phyloP scores from a whole-genome alignment of 495 filamentous ascomycete genomes.

The Penicillium coprophilum region DNA sequence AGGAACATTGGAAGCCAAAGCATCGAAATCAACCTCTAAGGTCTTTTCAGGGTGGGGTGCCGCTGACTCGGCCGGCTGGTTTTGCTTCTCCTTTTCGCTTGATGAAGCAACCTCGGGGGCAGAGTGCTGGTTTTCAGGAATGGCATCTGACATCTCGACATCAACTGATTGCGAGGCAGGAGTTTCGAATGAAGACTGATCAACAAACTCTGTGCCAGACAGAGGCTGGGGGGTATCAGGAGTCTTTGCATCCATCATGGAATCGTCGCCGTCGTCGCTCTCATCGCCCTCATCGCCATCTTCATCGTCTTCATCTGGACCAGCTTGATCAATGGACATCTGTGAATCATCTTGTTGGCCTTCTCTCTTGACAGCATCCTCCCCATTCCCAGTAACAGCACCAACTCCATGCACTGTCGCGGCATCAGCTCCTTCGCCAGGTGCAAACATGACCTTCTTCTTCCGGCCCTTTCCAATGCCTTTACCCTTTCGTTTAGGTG shows the following conservation, averaged over 20 bases:
- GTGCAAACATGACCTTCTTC: slow-evolving; percentile 60
- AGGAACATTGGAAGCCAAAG: background rate
- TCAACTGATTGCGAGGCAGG: slow-evolving; percentile 25
- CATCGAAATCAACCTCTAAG: background rate
- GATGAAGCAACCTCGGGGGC: slow-evolving; percentile 20
- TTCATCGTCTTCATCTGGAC: slow-evolving; percentile 47
- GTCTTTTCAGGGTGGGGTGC: slow-evolving; percentile 7
- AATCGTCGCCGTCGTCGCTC: slow-evolving; percentile 57
- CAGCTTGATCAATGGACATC: slow-evolving; percentile 38
- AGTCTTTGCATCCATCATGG: slow-evolving; percentile 52
- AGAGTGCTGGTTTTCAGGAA: slow-evolving; percentile 28
- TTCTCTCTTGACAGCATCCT: slow-evolving; percentile 28
- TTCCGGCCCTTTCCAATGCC: slow-evolving; percentile 65
- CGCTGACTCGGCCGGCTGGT: background rate
- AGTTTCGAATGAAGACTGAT: slow-evolving; percentile 21
- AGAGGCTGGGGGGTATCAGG: slow-evolving; percentile 37
- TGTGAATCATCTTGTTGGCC: slow-evolving; percentile 35
- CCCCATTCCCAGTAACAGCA: slow-evolving; percentile 22
- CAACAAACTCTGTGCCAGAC: slow-evolving; percentile 25
- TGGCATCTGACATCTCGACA: slow-evolving; percentile 26
- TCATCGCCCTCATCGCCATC: slow-evolving; percentile 52
- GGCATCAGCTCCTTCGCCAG: slow-evolving; percentile 44
- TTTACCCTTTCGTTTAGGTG: slow-evolving; percentile 73
- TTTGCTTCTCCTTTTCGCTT: slow-evolving; percentile 4
- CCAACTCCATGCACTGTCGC: slow-evolving; percentile 35